Percentiles rank a stretch among this genome's conserved stretches.
phyloP scores from a whole-genome alignment of 2,329 filamentous ascomycete genomes.

The Blastomyces gilchristii region DNA sequence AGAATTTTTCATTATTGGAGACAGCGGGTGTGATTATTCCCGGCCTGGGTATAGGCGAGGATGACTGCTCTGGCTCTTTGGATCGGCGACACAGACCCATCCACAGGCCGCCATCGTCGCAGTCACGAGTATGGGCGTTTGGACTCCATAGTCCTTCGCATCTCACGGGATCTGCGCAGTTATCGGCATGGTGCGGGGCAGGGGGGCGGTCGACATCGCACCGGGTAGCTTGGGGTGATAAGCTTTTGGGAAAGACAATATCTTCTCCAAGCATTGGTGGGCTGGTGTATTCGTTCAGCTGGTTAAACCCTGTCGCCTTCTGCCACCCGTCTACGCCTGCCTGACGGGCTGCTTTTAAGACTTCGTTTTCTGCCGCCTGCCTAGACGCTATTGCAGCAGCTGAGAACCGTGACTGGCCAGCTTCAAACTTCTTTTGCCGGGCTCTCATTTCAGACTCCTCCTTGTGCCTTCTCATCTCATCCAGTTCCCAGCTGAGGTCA shows the following conservation, averaged over 20 bases:
- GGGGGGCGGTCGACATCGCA: conserved; percentile 64
- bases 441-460: conserved; percentile 48
- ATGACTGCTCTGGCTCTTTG: conserved; percentile 10
- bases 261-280: conserved; percentile 85
- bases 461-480: conserved; percentile 70
- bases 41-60: conserved; percentile 11
- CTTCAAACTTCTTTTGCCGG: conserved; percentile 18
- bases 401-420: conserved; percentile 22
- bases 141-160: conserved; percentile 67
- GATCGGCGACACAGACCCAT: conserved; percentile 35
- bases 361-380: conserved; percentile 14
- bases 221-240: conserved; percentile 72
- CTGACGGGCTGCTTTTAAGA: conserved; percentile 5
- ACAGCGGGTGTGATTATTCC: conserved; percentile 23
- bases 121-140: conserved; percentile 45
- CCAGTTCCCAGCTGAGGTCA: conserved; percentile 59
- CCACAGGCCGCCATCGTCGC: conserved; percentile 38
- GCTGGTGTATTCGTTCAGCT: conserved; percentile 49
- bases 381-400: conserved; percentile 22
- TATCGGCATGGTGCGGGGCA: conserved; percentile 42
- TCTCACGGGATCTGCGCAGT: conserved; percentile 34
- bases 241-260: conserved; percentile 68
- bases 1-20: not conserved
- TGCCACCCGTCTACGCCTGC: conserved; percentile 14
- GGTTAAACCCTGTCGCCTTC: conserved; percentile 18